Percentiles rank a stretch among this genome's conserved stretches.
These are phyloP conservation scores for Aquilaria sinensis DNA, from an alignment of 345 rosid species.

Conservation along the genomic window DNA sequence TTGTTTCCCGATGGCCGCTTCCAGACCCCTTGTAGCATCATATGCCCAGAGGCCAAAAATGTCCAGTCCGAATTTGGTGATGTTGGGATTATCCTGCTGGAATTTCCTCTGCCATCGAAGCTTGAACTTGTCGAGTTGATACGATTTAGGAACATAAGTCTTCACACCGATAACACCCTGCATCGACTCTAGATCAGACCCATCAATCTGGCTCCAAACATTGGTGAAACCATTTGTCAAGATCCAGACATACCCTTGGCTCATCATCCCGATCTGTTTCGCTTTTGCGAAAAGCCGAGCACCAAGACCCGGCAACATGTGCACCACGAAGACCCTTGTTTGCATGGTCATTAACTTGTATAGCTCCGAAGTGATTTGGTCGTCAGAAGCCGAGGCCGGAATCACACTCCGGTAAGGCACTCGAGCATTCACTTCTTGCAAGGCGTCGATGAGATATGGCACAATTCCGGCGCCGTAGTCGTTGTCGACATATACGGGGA, in stretches of 20 bases:
- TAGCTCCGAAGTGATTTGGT: conserved; percentile 18
- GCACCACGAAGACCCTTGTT: conserved; percentile 35
- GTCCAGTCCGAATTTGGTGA: background rate
- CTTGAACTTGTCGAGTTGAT: conserved; percentile 11
- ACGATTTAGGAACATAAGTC: conserved; percentile 9
- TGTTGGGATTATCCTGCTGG: background rate
- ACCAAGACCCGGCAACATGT: conserved; percentile 23
- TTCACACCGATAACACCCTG: conserved; percentile 25
- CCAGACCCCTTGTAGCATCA: conserved; percentile 37
- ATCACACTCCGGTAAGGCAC: conserved; percentile 20
- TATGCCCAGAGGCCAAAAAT: conserved; percentile 27
- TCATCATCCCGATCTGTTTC: conserved; percentile 24
- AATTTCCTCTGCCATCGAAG: conserved; percentile 8
- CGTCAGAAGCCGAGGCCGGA: conserved; percentile 13
- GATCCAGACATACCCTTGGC: conserved; percentile 30
- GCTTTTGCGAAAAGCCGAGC: conserved; percentile 24
- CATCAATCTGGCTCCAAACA: conserved; percentile 4
- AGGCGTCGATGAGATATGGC: conserved; percentile 22
- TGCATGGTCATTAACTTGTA: conserved; percentile 23
- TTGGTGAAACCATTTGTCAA: conserved; percentile 19
- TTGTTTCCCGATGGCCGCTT: conserved; percentile 28
- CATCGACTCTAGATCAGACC: conserved; percentile 7
- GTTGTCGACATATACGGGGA: conserved; percentile 27
- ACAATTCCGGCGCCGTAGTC: conserved; percentile 29
- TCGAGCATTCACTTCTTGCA: conserved; percentile 19